Base-by-base conservation (phyloP, 331 rosid species). In the Quercus lobata region DNA sequence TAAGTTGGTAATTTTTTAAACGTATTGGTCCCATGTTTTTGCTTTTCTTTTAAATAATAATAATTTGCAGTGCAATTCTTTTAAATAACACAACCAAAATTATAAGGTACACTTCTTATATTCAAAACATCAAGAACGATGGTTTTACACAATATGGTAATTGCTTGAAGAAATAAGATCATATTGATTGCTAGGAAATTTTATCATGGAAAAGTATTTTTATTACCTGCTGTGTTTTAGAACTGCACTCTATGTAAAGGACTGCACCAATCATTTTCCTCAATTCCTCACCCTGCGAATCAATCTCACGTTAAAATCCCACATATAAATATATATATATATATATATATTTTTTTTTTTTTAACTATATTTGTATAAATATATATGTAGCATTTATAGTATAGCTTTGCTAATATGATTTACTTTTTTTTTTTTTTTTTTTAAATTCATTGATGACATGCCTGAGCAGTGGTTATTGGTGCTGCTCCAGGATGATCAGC, bases 201-300 rank as follows among this genome's bases (percentile, higher is more conserved):
- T 30, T 3, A 65, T n/a, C 10, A 19, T 29, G 52, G 8, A 19
- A 14, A 53, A n/a, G n/a, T 30, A 56, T 7, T 18, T 6, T 11
- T 74, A 16, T 24, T 76, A 93, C 98, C 93, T 92, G 98, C 75
- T 92, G 98, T 57, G 96, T 92, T 87, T 94, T 94, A 68, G 98
- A 94, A 87, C 98, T 94, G 84, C 97, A 94, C 66, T 94, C 98
- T 73, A 90, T 79, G 69, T 92, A 94, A 22, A 84, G 79, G 55
- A 88, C 88, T 57, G 96, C 97, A 56, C 98, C 96, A 57, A 92
- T 92, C 81, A 84, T 75, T 84, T 92, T 94, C 94, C 86, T 94
- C 81, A 94, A 79, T 12, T 92, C 98, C 80, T 94, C 98, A 69
- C 98, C 97, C 97, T 94, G 86, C 78, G 71, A 75, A 81, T 41